Conservation (phyloP, 169 alveolate genomes). For the Plasmodium inui region DNA sequence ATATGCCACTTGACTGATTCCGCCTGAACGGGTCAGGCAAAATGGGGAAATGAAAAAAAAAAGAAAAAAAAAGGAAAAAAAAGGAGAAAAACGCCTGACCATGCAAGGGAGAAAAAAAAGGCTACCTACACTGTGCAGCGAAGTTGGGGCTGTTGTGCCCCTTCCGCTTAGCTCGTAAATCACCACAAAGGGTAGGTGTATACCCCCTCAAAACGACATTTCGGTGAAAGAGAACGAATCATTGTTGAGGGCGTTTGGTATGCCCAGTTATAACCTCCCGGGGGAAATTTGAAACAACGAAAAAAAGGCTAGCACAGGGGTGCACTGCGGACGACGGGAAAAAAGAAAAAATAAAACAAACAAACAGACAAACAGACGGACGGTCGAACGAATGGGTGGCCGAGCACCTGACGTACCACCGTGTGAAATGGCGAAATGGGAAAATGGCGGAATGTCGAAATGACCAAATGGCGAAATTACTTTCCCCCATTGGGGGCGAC, state of each 20-base stretch:
- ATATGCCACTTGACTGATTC: not conserved
- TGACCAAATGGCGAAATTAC: not conserved
- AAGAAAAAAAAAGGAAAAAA: not conserved
- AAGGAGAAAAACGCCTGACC: not conserved
- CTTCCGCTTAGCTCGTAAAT: not conserved
- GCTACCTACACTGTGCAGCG: not conserved
- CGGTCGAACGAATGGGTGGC: not conserved
- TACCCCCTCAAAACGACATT: not conserved
- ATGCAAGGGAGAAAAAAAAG: not conserved
- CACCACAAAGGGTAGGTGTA: not conserved
- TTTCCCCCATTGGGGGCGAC: not conserved
- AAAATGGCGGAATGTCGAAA: too few species aligned
- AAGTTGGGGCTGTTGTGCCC: not conserved
- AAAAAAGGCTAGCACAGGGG: not conserved
- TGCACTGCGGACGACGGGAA: not conserved
- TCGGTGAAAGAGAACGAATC: not conserved
- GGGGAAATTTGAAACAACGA: not conserved
- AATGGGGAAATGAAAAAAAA: not conserved
- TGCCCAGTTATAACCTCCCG: not conserved
- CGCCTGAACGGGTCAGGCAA: conserved; percentile 5
- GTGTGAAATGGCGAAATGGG: not conserved
- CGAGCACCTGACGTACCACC: not conserved
- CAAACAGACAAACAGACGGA: too few species aligned
- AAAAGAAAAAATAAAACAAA: too few species aligned
- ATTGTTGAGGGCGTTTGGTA: not conserved